Conservation (phyloP, 2,329 filamentous ascomycete genomes). For the Paracoccidioides lutzii region DNA sequence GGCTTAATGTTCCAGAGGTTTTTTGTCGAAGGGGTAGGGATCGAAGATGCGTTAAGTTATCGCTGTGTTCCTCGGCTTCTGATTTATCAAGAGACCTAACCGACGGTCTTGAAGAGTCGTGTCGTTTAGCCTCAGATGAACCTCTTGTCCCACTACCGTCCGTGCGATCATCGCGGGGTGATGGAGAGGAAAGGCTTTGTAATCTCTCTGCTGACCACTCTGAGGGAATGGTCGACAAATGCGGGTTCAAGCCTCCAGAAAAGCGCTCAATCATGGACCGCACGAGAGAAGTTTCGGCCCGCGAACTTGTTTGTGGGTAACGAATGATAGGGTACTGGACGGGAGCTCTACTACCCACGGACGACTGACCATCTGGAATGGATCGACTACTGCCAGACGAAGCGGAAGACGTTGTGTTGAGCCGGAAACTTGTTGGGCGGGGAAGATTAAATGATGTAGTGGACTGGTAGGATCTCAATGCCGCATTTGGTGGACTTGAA, state of each 20-base stretch:
- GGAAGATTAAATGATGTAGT: slow-evolving; percentile 19
- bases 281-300: slow-evolving; percentile 24
- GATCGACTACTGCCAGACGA: slow-evolving; percentile 6
- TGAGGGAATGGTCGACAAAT: slow-evolving; percentile 35
- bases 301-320: slow-evolving; percentile 29
- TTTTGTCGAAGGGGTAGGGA: slow-evolving; percentile 16
- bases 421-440: slow-evolving; percentile 7
- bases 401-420: slow-evolving; percentile 27
- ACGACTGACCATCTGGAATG: slow-evolving; percentile 25
- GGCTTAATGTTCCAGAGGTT: slow-evolving; percentile 26
- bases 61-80: slow-evolving; percentile 23
- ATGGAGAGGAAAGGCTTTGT: slow-evolving; percentile 16
- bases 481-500: slow-evolving; percentile 27
- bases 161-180: slow-evolving; percentile 10
- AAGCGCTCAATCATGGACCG: slow-evolving; percentile 24
- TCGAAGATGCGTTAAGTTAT: slow-evolving; percentile 26
- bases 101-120: slow-evolving; percentile 16
- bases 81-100: slow-evolving; percentile 24
- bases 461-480: slow-evolving; percentile 24
- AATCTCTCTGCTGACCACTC: slow-evolving; percentile 27
- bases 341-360: slow-evolving; percentile 24
- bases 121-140: slow-evolving; percentile 7
- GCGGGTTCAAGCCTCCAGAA: slow-evolving; percentile 28
- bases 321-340: slow-evolving; percentile 29
- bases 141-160: not conserved